phyloP scores from a whole-genome alignment of 169 alveolate species.

The Ophryocystis elektroscirrha region DNA sequence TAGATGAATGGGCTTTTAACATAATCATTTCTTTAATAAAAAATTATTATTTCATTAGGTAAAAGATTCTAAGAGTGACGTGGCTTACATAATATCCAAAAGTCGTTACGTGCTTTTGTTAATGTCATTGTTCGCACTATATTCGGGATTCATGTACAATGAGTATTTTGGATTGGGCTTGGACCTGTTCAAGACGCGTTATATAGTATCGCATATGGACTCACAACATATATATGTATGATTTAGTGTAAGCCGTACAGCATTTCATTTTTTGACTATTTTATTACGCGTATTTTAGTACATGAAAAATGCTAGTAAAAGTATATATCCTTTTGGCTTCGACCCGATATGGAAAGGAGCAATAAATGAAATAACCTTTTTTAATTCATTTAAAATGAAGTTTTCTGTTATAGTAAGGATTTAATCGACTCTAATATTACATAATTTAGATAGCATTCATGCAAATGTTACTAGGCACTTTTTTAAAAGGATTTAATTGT shows the following conservation, averaged over 20 bases:
- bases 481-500: conserved; percentile 75
- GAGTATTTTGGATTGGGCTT: conserved; percentile 84
- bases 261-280: too few species aligned
- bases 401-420: conserved; percentile 62
- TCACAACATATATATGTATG: too few species aligned
- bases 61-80: too few species aligned
- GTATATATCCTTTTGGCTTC: conserved; percentile 79
- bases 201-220: too few species aligned
- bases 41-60: too few species aligned
- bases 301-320: conserved; percentile 13
- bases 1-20: too few species aligned
- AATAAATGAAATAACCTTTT: conserved; percentile 68
- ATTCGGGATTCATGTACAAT: conserved; percentile 84
- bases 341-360: conserved; percentile 96
- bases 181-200: conserved; percentile 54
- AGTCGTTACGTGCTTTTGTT: conserved; percentile 71
- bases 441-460: conserved; percentile 31
- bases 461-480: conserved; percentile 76
- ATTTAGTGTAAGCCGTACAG: too few species aligned
- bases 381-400: conserved; percentile 94
- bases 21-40: too few species aligned
- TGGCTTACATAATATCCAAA: conserved; percentile 23
- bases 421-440: too few species aligned
- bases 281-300: too few species aligned
- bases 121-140: conserved; percentile 81